These are phyloP conservation scores for Monilinia fructigena DNA, from an alignment of 2,329 filamentous ascomycete species.

Conservation along the genomic window DNA sequence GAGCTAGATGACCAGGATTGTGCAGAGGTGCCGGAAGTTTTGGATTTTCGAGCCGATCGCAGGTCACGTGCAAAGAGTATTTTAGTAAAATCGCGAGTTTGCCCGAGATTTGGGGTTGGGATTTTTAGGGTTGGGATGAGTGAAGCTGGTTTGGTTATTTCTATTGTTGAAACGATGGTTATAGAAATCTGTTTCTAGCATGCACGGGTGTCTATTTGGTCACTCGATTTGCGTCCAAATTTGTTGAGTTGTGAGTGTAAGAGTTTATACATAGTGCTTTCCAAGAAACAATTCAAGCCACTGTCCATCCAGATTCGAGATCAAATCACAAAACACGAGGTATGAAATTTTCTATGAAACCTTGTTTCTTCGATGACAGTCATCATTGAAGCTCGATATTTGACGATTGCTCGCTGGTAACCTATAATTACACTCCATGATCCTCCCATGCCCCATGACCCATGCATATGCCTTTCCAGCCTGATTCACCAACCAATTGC, in stretches of 20 bases:
- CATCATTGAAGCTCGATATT: conserved; percentile 11
- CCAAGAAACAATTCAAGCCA: background rate
- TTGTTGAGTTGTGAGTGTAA: background rate
- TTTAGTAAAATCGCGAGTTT: background rate
- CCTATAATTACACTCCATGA: conserved; percentile 20
- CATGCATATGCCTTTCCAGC: conserved; percentile 11
- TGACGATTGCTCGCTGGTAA: conserved; percentile 21
- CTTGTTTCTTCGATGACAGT: background rate
- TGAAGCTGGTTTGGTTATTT: background rate
- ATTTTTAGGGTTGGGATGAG: background rate
- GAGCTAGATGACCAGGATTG: conserved; percentile 21
- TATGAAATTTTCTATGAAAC: background rate
- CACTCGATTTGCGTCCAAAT: background rate
- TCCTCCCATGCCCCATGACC: conserved; percentile 13
- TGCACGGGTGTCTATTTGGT: background rate
- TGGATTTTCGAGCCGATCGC: conserved; percentile 22
- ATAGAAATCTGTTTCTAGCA: background rate
- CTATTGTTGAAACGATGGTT: background rate
- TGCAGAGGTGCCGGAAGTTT: conserved; percentile 21
- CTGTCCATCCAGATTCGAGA: background rate
- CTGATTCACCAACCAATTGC: background rate
- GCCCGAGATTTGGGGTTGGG: conserved; percentile 2
- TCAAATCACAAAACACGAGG: background rate
- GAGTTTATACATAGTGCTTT: background rate
- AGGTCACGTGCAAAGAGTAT: background rate